Conservation (phyloP, 305 asterid species). For the Striga hermonthica region DNA sequence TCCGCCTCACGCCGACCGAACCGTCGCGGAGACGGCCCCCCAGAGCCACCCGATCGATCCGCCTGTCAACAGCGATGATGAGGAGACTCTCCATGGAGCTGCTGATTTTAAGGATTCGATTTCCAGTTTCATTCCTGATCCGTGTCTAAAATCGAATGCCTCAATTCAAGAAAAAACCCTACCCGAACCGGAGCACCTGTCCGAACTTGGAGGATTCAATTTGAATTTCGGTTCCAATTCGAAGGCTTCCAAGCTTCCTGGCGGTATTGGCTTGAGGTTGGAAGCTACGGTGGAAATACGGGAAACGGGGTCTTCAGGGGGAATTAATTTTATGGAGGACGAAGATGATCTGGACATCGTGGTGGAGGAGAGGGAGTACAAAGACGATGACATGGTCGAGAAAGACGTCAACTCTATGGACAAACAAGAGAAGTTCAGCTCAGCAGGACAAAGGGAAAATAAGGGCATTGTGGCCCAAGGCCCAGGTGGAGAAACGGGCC, state of each 20-base stretch:
- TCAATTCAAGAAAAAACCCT: constrained; percentile 42
- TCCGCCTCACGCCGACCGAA: constrained; percentile 32
- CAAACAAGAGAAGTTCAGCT: neutral
- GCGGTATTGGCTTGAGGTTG: constrained; percentile 31
- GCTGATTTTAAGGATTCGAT: constrained; percentile 36
- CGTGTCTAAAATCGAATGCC: constrained; percentile 31
- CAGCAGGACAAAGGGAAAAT: neutral
- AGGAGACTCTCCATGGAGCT: constrained; percentile 45
- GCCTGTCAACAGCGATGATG: constrained; percentile 49
- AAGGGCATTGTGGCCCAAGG: constrained; percentile 29
- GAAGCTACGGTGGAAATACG: constrained; percentile 43
- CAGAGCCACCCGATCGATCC: constrained; percentile 58
- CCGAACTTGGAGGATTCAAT: constrained; percentile 32
- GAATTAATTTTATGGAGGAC: constrained; percentile 50
- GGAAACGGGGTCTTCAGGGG: constrained; percentile 33
- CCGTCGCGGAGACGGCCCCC: constrained; percentile 30
- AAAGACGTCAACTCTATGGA: constrained; percentile 33
- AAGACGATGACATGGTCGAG: constrained; percentile 50
- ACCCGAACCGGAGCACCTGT: constrained; percentile 30
- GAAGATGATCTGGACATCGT: constrained; percentile 54
- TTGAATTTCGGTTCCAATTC: constrained; percentile 40
- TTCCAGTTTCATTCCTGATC: constrained; percentile 31
- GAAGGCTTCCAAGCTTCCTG: constrained; percentile 26
- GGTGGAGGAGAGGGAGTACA: constrained; percentile 64
- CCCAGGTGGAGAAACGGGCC: constrained; percentile 31